Evolutionary conservation across 768 basidiomycete species (phyloP).

Genomic region (Stropharia rugosoannulata): DNA sequence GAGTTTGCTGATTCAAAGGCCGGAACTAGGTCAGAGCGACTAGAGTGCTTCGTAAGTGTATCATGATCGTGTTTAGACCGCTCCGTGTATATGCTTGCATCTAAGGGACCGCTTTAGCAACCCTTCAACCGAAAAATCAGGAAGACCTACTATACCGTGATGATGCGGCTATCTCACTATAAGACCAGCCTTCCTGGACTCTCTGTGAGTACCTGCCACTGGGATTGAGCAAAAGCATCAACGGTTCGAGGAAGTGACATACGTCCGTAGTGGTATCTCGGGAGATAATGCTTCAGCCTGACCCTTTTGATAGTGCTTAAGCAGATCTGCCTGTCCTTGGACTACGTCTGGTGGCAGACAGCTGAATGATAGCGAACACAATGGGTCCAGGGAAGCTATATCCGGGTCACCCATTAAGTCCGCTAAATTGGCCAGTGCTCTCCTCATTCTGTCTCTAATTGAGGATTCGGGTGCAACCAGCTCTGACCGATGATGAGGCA

Average conservation of each 20-base stretch:
- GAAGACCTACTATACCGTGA: slow-evolving; percentile 51
- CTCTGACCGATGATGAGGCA: slow-evolving; percentile 50
- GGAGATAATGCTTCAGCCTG: slow-evolving; percentile 52
- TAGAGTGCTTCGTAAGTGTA: not conserved
- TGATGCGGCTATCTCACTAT: slow-evolving; percentile 51
- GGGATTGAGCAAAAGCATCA: not conserved
- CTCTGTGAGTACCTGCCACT: slow-evolving; percentile 52
- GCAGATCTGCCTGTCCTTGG: slow-evolving; percentile 48
- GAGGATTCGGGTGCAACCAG: slow-evolving; percentile 34
- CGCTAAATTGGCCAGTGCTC: slow-evolving; percentile 53
- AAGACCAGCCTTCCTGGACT: slow-evolving; percentile 62
- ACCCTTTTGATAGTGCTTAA: slow-evolving; percentile 46
- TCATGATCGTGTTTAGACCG: not conserved
- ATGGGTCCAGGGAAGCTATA: slow-evolving; percentile 50
- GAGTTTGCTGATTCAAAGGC: not conserved
- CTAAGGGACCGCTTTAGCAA: not conserved
- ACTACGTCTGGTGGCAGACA: slow-evolving; percentile 53
- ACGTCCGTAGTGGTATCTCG: slow-evolving; percentile 65
- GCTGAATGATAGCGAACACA: slow-evolving; percentile 68
- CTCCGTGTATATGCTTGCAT: not conserved
- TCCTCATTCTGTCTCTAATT: slow-evolving; percentile 48
- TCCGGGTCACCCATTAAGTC: slow-evolving; percentile 45
- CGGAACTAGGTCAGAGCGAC: slow-evolving; percentile 2
- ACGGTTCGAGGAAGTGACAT: slow-evolving; percentile 17
- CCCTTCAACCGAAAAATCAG: not conserved